These are phyloP conservation scores for Yamadazyma blattariae DNA, from an alignment of 1,139 yeast genomes.

Conservation along the genomic window DNA sequence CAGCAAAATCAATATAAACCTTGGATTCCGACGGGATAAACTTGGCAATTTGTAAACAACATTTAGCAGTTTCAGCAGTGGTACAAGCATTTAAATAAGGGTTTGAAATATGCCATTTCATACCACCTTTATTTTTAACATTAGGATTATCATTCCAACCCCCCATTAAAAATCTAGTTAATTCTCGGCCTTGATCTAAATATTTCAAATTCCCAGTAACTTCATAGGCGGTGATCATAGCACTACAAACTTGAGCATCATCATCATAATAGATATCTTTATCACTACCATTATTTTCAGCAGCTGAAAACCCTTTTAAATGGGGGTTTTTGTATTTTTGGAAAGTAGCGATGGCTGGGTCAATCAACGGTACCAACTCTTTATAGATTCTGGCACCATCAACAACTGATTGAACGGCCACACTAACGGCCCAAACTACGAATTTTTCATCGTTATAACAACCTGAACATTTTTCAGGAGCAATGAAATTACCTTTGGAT, in stretches of 20 bases:
- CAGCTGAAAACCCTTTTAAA: conserved; percentile 56
- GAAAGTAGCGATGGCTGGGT: conserved; percentile 51
- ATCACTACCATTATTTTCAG: conserved; percentile 54
- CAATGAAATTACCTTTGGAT: conserved; percentile 39
- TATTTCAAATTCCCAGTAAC: conserved; percentile 56
- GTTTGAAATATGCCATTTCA: conserved; percentile 65
- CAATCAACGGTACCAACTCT: conserved; percentile 55
- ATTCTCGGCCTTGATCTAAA: conserved; percentile 57
- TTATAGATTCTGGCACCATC: conserved; percentile 62
- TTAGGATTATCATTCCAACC: conserved; percentile 55
- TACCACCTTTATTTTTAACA: conserved; percentile 52
- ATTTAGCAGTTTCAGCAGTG: conserved; percentile 69
- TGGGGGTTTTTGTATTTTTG: conserved; percentile 52
- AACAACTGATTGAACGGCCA: conserved; percentile 59
- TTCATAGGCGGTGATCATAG: conserved; percentile 65
- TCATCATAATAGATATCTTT: conserved; percentile 71
- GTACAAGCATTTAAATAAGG: conserved; percentile 64
- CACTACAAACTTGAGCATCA: conserved; percentile 73
- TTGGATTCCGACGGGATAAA: conserved; percentile 47
- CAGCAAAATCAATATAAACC: conserved; percentile 50
- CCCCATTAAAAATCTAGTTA: conserved; percentile 62
- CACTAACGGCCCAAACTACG: conserved; percentile 68
- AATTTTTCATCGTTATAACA: conserved; percentile 55
- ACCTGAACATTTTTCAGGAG: conserved; percentile 43
- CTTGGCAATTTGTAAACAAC: conserved; percentile 58